Base-by-base conservation (phyloP, 192 early-diverging fungal genomes). In the Geosiphon pyriformis region DNA sequence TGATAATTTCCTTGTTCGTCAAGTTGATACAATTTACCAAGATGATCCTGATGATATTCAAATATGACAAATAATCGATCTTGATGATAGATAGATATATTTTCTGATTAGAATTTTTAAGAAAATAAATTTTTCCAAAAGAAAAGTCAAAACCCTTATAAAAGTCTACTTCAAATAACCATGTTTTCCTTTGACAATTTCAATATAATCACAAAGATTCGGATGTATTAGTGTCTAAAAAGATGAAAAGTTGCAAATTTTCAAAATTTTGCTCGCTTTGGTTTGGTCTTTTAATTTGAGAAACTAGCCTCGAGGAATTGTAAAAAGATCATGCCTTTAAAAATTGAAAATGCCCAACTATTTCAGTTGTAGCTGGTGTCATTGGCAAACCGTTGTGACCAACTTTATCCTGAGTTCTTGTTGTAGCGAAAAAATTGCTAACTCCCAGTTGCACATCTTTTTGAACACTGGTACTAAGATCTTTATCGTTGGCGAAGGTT, bases 121-220 rank as follows among this genome's bases (percentile, higher is more conserved):
- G n/a, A n/a, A n/a, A n/a, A n/a, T 42, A 10, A 10, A 42, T 15
- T 6, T 42, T 46, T 55, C 18, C 6, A 22, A 18, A 20, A 30
- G 2, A 61, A 22, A n/a, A 37, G 2, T 23, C 27, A 29, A 6
- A 29, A 11, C n/a, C n/a, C 4, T 11, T 22, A 11, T 8, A n/a
- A 29, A 55, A 55, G n/a, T 22, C 6, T 55, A 55, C 8, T 51
- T 23, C 23, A n/a, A 52, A 61, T 37, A 75, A 82, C 84, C 83
- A 63, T 83, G 74, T 54, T 85, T 83, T 55, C 84, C 85, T 62
- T 83, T 83, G 29, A 80, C 67, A 59, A 84, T 81, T 57, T 87
- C 85, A 47, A 85, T 66, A 70, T 87, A 86, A 60, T 80, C 77
- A 67, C 85, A 85, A n/a, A 87, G 47, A 46, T 78, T 78, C n/a